A percentile compares a stretch with the other conserved stretches of the same genome.
Conservation (phyloP, 1,284 basidiomycete species). For the Cystobasidium pallidum region DNA sequence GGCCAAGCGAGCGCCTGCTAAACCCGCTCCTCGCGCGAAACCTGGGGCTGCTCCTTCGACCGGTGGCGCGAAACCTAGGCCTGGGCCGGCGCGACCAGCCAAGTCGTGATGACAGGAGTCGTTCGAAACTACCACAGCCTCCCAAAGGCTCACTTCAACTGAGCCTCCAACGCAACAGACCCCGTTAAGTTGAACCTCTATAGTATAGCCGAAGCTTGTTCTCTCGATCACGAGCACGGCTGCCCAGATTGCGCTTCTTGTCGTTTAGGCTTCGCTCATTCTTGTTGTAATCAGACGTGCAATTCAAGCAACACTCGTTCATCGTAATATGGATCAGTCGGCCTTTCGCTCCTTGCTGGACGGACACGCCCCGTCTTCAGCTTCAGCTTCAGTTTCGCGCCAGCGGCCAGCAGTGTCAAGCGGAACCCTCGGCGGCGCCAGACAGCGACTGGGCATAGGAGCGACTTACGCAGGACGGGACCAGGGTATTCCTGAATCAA, state of each 20-base stretch:
- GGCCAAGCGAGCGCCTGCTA: constrained; percentile 15
- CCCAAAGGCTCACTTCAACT: too few species aligned
- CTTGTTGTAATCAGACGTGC: constrained; percentile 1
- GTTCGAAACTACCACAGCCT: too few species aligned
- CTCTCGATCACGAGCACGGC: not conserved
- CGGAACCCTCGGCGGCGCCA: constrained; percentile 1
- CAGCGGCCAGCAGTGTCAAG: not conserved
- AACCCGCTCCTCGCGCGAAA: constrained; percentile 8
- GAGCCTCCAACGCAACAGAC: too few species aligned
- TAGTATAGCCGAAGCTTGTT: too few species aligned
- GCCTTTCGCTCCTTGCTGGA: constrained; percentile 20
- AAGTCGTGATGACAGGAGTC: not conserved
- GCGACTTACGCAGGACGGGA: not conserved
- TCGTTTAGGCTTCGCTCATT: not conserved
- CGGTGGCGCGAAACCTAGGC: not conserved
- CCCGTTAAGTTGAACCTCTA: too few species aligned
- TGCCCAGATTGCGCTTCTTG: not conserved
- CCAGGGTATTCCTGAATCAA: constrained; percentile 8
- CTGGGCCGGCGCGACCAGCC: constrained; percentile 1
- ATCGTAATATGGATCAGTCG: constrained; percentile 15
- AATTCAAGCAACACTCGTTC: not conserved
- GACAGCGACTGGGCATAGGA: constrained; percentile 7
- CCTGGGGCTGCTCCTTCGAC: not conserved
- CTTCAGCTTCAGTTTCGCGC: constrained; percentile 11
- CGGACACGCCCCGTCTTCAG: not conserved